Percentiles rank a stretch among this genome's conserved stretches.
Conservation (phyloP, 257 asterid species). For the Solanum microdontum region DNA sequence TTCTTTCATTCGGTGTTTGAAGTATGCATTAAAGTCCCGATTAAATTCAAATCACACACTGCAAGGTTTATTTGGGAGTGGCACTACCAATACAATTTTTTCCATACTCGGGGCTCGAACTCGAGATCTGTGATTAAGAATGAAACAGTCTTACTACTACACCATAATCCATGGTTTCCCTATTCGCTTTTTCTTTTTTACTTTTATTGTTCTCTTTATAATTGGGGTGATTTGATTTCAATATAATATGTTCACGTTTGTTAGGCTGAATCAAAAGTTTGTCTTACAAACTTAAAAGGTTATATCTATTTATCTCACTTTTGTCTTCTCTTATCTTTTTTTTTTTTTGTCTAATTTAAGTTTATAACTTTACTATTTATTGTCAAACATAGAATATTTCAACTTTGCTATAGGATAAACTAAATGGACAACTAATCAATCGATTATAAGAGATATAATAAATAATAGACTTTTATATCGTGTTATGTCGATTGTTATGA, state of each 20-base stretch:
- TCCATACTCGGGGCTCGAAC: rapidly evolving
- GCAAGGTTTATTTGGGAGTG: rapidly evolving
- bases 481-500: background rate
- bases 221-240: background rate
- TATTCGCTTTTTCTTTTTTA: background rate
- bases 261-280: background rate
- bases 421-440: background rate
- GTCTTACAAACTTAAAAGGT: background rate
- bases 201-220: background rate
- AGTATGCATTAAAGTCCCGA: rapidly evolving
- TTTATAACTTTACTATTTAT: background rate
- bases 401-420: background rate
- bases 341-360: background rate
- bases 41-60: rapidly evolving
- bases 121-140: rapidly evolving
- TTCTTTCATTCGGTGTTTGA: rapidly evolving
- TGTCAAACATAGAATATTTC: background rate
- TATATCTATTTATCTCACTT: background rate
- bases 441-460: background rate
- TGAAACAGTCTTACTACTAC: too few relatives aligned
- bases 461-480: background rate
- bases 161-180: background rate
- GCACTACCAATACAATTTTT: too few relatives aligned
- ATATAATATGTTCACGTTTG: background rate
- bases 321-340: background rate